Base-by-base conservation (phyloP, 345 rosid genomes). In the Aegle marmelos region DNA sequence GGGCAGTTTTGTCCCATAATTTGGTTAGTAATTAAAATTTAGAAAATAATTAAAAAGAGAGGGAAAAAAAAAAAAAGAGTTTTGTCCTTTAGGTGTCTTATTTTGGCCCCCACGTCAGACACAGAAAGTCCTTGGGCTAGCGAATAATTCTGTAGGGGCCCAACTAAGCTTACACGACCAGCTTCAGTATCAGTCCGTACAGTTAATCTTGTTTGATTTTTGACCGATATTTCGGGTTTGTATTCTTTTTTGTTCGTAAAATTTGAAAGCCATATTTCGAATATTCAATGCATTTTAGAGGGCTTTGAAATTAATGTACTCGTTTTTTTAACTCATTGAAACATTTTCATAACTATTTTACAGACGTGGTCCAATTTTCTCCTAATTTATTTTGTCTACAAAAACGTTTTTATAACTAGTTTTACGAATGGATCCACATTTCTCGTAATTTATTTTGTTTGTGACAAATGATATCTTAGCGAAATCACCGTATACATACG, bases 21-120 rank as follows among this genome's bases (percentile, higher is more conserved):
- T 80, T 75, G 75, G 76, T 81, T 76, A 80, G 79, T 80, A 68
- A 63, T 70, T 34, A 63, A 72, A 33, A 54, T 37, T 68, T 24
- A 39, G 4, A 21, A 36, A 4, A 21, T 25, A 5, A 59, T 16
- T 74, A 7, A 14, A 11, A 21, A 33, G 58, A 41, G 4, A 0
- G 4, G 1, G 45, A 31, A 28, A 73, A 70, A 58, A 34, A 34
- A 21, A 75, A 69, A 30, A 74, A 58, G 59, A 45, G 7, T 84
- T 45, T 86, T 85, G 93, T 88, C 91, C 76, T 83, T 66, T 85
- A 81, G 87, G 39, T 88, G 88, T 86, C 36, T 21, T 10, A 10
- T 28, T 50, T 48, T 70, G 56, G 86, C 68, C 33, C 80, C 83
- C 73, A 24, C 67, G 19, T 24, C 33, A 68, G 28, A 34, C 57